Evolutionary conservation across 2,329 filamentous ascomycete genomes (phyloP).

Genomic region (Paradendryphiella salina): DNA sequence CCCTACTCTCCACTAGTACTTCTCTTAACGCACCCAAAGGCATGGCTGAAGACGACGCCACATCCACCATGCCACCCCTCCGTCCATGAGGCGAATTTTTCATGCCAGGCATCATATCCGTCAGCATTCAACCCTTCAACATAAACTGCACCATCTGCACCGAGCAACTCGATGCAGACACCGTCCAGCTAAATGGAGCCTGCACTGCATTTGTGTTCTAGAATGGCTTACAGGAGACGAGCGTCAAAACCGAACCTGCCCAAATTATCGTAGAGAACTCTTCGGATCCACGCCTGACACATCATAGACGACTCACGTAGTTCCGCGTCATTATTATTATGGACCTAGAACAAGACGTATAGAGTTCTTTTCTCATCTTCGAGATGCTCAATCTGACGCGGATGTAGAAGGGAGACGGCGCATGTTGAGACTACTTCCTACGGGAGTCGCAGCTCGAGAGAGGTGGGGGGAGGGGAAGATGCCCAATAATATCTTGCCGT

Average conservation of each 20-base stretch:
- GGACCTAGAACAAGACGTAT: not conserved
- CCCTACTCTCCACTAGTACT: too few relatives aligned
- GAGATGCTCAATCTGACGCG: not conserved
- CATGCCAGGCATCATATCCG: not conserved
- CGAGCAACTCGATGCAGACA: not conserved
- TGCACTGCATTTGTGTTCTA: slow-evolving; percentile 7
- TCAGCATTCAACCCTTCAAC: not conserved
- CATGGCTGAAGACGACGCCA: too few relatives aligned
- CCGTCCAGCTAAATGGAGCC: slow-evolving; percentile 1
- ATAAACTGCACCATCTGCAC: not conserved
- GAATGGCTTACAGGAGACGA: not conserved
- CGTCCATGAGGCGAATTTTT: slow-evolving; percentile 1
- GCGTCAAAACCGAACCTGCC: not conserved
- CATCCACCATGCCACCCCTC: too few relatives aligned
- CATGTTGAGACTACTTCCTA: too few relatives aligned
- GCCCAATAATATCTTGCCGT: too few relatives aligned
- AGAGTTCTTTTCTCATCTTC: not conserved
- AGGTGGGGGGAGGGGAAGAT: too few relatives aligned
- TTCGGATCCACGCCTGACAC: not conserved
- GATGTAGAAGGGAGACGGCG: too few relatives aligned
- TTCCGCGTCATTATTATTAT: not conserved
- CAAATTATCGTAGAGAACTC: slow-evolving; percentile 4
- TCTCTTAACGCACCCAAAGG: too few relatives aligned
- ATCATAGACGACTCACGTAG: not conserved
- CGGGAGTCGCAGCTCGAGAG: too few relatives aligned